Base-by-base conservation (phyloP, 208 protist genomes). In the Acanthamoeba pearcei region DNA sequence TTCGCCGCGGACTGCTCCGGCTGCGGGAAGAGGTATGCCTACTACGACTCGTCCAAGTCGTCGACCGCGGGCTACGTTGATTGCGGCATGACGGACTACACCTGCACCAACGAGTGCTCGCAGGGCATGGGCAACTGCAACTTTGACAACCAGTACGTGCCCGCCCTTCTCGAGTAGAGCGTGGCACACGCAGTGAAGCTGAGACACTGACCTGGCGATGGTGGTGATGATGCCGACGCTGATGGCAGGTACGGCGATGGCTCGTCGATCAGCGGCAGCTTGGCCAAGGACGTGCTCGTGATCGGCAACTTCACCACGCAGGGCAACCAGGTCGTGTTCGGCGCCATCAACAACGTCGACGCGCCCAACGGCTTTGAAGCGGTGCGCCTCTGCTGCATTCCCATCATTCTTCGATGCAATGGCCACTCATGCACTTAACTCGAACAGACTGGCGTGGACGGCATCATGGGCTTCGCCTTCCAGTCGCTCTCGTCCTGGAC, bases 41-140 rank as follows among this genome's bases (percentile, higher is more conserved):
- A 83, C 42, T 83, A 83, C 74, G 74, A 83, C 74, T n/a, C 74
- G 17, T 83, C 74, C 42, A 83, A 83, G 74, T 83, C 74, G 38
- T 83, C 74, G 22, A 83, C 17, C 42, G 35, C 74, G 8, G 27
- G 46, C 46, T 12, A n/a, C 10, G 46, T 83, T 2, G 74, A 83
- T 38, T 83, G 74, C 46, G 74, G 74, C 38, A 13, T 17, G 17
- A 57, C 74, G 10, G 22, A n/a, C 29, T 83, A 53, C 38, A 46
- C 46, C 42, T 83, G 74, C 74, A 57, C 74, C 42, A 83, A 83
- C 42, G 3, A 83, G 42, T 83, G 74, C 42, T 83, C 74, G 35
- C 6, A 83, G 12, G 74, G 74, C 17, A n/a, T 83, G 42, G 74
- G 74, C 74, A 57, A 83, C 74, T 83, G 74, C 46, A 55, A 83